A percentile compares a stretch with the other conserved stretches of the same genome.
Conservation (phyloP, 345 rosid genomes). For the Barbarea vulgaris region DNA sequence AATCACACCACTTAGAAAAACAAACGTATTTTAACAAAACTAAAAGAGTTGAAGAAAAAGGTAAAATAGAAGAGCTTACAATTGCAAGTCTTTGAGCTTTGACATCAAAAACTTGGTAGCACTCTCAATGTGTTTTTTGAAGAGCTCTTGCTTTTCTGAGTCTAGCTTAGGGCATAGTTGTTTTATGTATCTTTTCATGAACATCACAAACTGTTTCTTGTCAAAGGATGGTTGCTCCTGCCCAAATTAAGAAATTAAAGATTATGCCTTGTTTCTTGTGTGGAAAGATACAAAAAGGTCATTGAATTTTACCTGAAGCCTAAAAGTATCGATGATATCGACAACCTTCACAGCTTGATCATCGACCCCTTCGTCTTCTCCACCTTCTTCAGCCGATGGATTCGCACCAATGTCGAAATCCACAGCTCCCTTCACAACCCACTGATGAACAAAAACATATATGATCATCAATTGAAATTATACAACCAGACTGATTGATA, state of each 20-base stretch:
- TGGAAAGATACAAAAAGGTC: neutral
- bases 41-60: neutral
- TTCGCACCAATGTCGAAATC: conserved; percentile 82
- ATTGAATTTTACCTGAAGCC: conserved; percentile 67
- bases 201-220: conserved; percentile 69
- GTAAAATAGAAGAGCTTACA: conserved; percentile 45
- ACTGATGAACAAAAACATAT: no score
- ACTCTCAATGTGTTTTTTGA: conserved; percentile 81
- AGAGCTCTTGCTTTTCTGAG: conserved; percentile 55
- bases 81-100: conserved; percentile 78
- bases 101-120: conserved; percentile 75
- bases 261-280: neutral
- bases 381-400: conserved; percentile 87
- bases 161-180: conserved; percentile 55
- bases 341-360: conserved; percentile 80
- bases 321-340: conserved; percentile 88
- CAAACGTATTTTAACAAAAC: no score
- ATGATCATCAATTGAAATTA: no score
- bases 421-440: conserved; percentile 82
- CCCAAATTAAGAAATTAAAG: neutral
- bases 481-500: neutral
- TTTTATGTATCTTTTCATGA: conserved; percentile 78
- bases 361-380: conserved; percentile 79
- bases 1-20: neutral
- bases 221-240: conserved; percentile 93